phyloP scores from a whole-genome alignment of 306 rosid genomes.

The Rosa rugosa region DNA sequence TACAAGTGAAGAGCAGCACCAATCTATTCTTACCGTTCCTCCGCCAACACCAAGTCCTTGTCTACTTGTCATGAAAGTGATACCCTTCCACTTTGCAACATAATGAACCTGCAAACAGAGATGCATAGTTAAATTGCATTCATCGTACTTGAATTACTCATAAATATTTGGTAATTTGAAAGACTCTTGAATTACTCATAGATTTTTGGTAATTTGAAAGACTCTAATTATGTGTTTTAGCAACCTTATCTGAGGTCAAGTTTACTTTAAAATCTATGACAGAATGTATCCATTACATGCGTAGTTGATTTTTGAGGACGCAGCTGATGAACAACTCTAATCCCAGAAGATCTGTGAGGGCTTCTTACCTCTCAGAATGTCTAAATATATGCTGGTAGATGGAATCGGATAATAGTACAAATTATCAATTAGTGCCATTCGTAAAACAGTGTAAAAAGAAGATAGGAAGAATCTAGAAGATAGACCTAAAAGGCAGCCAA shows the following conservation, averaged over 20 bases:
- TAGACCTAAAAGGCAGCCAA: neutral
- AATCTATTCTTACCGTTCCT: constrained; percentile 72
- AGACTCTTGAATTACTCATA: constrained; percentile 12
- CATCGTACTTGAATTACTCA: constrained; percentile 13
- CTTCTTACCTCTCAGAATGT: neutral
- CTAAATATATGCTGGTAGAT: neutral
- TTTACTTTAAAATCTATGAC: neutral
- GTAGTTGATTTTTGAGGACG: neutral
- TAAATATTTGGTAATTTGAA: neutral
- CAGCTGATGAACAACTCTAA: neutral
- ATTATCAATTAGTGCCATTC: neutral
- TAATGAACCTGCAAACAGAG: constrained; percentile 78
- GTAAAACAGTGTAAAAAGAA: neutral
- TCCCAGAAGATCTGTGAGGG: neutral
- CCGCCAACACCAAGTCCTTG: constrained; percentile 98
- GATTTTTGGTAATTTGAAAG: neutral
- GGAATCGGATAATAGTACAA: neutral
- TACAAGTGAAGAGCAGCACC: constrained; percentile 6
- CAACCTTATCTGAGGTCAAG: neutral
- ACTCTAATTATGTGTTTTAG: neutral
- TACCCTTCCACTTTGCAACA: constrained; percentile 88
- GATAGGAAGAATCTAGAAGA: neutral
- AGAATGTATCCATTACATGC: neutral
- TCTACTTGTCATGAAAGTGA: constrained; percentile 96
- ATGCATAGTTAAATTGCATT: neutral